Evolutionary conservation across 805 yeast species (phyloP).

Genomic region (Candida ovalis): DNA sequence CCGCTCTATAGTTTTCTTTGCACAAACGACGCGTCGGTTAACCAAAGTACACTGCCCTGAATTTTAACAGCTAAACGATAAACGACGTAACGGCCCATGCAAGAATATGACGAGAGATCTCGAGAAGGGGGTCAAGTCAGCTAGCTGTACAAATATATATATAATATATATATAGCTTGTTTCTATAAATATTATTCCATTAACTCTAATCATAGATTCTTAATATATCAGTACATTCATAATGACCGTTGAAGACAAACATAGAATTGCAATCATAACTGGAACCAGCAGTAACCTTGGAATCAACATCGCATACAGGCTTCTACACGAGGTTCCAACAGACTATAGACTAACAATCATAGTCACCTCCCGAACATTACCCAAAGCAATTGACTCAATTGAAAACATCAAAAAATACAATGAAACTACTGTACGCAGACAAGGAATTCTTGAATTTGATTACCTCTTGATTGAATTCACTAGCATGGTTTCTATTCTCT

Average conservation of each 20-base stretch:
- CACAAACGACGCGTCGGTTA: too few species aligned
- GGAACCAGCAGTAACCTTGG: conserved; percentile 68
- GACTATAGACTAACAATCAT: conserved; percentile 66
- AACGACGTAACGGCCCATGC: too few species aligned
- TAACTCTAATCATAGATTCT: not conserved
- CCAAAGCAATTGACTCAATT: conserved; percentile 77
- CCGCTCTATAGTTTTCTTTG: too few species aligned
- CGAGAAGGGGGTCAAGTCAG: too few species aligned
- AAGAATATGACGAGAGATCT: too few species aligned
- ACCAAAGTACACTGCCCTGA: too few species aligned
- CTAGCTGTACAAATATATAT: too few species aligned
- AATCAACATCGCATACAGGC: conserved; percentile 74
- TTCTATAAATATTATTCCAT: not conserved
- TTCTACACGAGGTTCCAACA: conserved; percentile 57
- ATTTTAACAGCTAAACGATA: too few species aligned
- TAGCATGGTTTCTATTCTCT: conserved; percentile 78
- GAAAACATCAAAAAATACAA: conserved; percentile 46
- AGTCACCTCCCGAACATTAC: conserved; percentile 85
- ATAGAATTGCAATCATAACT: conserved; percentile 31
- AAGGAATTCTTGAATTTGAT: conserved; percentile 73
- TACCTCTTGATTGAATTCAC: conserved; percentile 87
- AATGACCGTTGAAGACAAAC: conserved; percentile 5
- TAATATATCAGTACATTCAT: too few species aligned
- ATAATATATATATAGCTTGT: not conserved
- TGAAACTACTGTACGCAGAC: conserved; percentile 35